phyloP scores from a whole-genome alignment of 305 asterid genomes.

The Solanum chacoense region DNA sequence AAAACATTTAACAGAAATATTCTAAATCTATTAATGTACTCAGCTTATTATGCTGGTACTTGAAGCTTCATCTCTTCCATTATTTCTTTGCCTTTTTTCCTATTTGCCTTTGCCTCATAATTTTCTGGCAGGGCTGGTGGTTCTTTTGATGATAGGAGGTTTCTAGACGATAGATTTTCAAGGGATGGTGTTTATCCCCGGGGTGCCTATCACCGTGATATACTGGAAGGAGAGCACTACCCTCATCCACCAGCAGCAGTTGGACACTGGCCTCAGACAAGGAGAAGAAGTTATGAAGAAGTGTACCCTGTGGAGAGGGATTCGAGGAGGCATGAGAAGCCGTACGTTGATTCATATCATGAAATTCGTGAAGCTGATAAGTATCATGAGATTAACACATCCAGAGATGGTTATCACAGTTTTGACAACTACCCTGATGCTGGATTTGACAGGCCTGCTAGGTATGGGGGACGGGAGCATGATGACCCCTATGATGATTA shows the following conservation, averaged over 20 bases:
- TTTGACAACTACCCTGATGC: slow-evolving; percentile 30
- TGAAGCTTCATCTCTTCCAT: neutral
- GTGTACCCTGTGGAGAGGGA: slow-evolving; percentile 74
- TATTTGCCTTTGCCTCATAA: slow-evolving; percentile 27
- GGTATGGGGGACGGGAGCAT: slow-evolving; percentile 69
- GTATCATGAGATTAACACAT: slow-evolving; percentile 25
- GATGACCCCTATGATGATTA: slow-evolving; percentile 89
- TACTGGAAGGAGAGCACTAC: slow-evolving; percentile 68
- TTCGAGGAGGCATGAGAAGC: slow-evolving; percentile 73
- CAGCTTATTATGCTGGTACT: neutral
- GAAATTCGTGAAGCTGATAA: slow-evolving; percentile 31
- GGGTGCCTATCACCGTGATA: slow-evolving; percentile 65
- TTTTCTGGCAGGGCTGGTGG: slow-evolving; percentile 75
- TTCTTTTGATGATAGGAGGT: slow-evolving; percentile 88
- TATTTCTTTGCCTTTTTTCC: slow-evolving; percentile 21
- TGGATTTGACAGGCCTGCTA: slow-evolving; percentile 64
- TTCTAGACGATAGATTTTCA: slow-evolving; percentile 77
- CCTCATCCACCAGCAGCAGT: slow-evolving; percentile 62
- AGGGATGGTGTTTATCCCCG: slow-evolving; percentile 71
- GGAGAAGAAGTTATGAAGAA: slow-evolving; percentile 78
- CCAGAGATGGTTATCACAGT: slow-evolving; percentile 21
- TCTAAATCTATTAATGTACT: neutral
- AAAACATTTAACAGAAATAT: neutral
- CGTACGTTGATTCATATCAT: slow-evolving; percentile 42
- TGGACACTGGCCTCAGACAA: slow-evolving; percentile 73